Evolutionary conservation across 768 basidiomycete genomes (phyloP).

Genomic region (Arthromyces matolae): DNA sequence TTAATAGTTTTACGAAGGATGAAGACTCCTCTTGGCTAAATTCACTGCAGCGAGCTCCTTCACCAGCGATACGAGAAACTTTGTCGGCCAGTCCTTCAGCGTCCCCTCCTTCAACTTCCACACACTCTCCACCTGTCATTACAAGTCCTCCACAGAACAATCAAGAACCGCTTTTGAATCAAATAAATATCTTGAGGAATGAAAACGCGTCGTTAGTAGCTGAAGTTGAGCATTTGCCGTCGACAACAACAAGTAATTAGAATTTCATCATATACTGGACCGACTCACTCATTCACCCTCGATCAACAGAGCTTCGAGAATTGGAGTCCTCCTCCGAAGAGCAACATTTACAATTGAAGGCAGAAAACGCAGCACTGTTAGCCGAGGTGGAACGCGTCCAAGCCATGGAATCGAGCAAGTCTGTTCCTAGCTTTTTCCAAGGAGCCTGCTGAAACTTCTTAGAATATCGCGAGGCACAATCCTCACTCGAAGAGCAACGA

Average conservation of each 20-base stretch:
- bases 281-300: background rate
- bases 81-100: slow-evolving; percentile 11
- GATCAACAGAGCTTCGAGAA: too few species aligned
- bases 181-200: slow-evolving; percentile 17
- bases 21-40: slow-evolving; percentile 58
- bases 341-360: slow-evolving; percentile 21
- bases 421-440: background rate
- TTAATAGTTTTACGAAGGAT: slow-evolving; percentile 45
- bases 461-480: slow-evolving; percentile 1
- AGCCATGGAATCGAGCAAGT: background rate
- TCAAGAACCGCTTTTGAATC: slow-evolving; percentile 14
- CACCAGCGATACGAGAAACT: slow-evolving; percentile 28
- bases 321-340: background rate
- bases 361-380: slow-evolving; percentile 18
- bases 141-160: slow-evolving; percentile 6
- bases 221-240: slow-evolving; percentile 16
- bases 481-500: slow-evolving; percentile 20
- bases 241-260: slow-evolving; percentile 9
- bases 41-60: slow-evolving; percentile 45
- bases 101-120: slow-evolving; percentile 16
- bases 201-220: slow-evolving; percentile 20
- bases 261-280: background rate
- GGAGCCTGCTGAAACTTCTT: background rate
- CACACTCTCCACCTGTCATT: slow-evolving; percentile 8
- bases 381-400: slow-evolving; percentile 26